Base-by-base conservation (phyloP, 169 alveolate species). In the Cryptosporidium sp. region DNA sequence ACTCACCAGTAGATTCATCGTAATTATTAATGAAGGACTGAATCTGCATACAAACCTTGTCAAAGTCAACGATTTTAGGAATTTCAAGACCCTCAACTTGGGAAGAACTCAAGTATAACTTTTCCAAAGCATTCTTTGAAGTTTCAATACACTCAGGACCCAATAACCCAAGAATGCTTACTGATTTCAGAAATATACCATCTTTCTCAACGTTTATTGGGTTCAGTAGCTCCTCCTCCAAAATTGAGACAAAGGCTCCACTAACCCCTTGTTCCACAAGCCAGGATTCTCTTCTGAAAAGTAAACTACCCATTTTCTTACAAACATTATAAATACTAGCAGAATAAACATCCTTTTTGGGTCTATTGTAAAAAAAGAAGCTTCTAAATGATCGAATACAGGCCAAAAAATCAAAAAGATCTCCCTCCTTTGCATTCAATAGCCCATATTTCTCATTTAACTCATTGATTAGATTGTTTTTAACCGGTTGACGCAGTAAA, bases 351-450 rank as follows among this genome's bases (percentile, higher is more conserved):
- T 9, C 55, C 23, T 62, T 80, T 62, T 37, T 43, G 1, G 89
- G 68, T 16, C 29, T 80, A 23, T 80, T 29, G 9, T 62, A 62
- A 41, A 80, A 80, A 55, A 41, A 80, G 18, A 62, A 65, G 62
- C 33, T 41, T 14, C 89, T 59, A 18, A 80, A 45, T 23, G 89
- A 58, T 39, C 89, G n/a, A 10, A 80, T 43, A 26, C 89, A 80
- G 37, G 31, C 68, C 48, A 80, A 26, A 23, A 80, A 62, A 48
- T 80, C 75, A 80, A 80, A 80, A 62, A 21, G 48, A 35, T 80
- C 89, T 5, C 55, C 55, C 26, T 48, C 43, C 62, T 41, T 39
- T 0, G 14, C 21, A n/a, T 41, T 23, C 18, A 73, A 7, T 21
- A 73, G 14, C 12, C 70, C 70, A 37, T 73, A 12, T 31, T 51